These are phyloP conservation scores for Xylariaceae sp. DNA, from an alignment of 2,329 filamentous ascomycete genomes.

Conservation along the genomic window DNA sequence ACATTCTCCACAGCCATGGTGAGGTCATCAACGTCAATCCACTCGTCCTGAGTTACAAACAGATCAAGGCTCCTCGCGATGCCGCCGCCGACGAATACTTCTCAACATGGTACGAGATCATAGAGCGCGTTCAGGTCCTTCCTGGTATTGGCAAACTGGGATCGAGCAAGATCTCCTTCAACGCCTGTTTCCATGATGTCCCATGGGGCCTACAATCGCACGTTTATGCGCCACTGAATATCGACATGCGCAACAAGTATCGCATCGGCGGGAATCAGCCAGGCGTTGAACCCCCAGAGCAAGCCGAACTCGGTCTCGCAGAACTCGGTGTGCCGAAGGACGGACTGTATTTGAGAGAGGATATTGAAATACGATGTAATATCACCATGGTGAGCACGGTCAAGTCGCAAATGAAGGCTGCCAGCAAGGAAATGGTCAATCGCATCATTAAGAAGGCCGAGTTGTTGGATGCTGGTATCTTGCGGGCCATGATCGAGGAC, in stretches of 20 bases:
- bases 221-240: conserved; percentile 65
- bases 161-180: conserved; percentile 65
- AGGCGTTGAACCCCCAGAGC: conserved; percentile 60
- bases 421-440: conserved; percentile 65
- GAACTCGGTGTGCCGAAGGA: conserved; percentile 59
- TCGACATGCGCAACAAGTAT: conserved; percentile 68
- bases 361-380: conserved; percentile 70
- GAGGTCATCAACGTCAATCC: conserved; percentile 71
- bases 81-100: conserved; percentile 69
- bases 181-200: conserved; percentile 70
- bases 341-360: conserved; percentile 66
- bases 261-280: conserved; percentile 67
- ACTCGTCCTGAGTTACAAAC: conserved; percentile 61
- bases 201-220: conserved; percentile 71
- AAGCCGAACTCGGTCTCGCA: conserved; percentile 59
- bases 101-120: conserved; percentile 72
- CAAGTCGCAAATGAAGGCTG: conserved; percentile 63
- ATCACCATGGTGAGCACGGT: conserved; percentile 63
- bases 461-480: conserved; percentile 62
- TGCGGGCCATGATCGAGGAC: conserved; percentile 66
- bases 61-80: conserved; percentile 65
- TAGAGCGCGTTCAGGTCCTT: conserved; percentile 65
- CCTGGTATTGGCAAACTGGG: conserved; percentile 65
- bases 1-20: conserved; percentile 68
- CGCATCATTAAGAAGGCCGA: conserved; percentile 71